Evolutionary conservation across 148 eudicot genomes (phyloP), one percentile per base, ranked within the genome.

Genomic region (Mesembryanthemum crystallinum): DNA sequence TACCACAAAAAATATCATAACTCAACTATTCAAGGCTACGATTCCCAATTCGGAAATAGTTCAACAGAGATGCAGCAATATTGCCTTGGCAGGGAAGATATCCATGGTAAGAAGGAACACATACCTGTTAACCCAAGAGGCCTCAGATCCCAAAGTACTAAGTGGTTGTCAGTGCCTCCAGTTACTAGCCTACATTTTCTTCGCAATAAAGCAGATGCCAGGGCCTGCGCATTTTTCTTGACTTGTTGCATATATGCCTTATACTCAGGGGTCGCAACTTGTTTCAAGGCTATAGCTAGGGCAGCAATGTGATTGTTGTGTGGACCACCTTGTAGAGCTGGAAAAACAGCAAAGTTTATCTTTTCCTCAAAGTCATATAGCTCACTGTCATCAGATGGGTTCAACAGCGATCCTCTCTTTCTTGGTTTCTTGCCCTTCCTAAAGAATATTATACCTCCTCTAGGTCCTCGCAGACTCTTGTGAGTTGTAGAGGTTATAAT

Each of bases 131-230:
- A 69, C 59, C 96, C 94, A 83, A 89, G 80, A 62, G 89, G 86
- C 70, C 99, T 90, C 65, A 95, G 83, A 87, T 95, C 99, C 99
- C 97, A 92, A 57, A 95, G 90, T 73, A 95, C 65, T 86, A 95
- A 28, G 91, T 95, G 99, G 76, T 88, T 95, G 86, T 95, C 99
- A 4, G 96, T 92, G 82, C 99, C 99, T n/a, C 97, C 99, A n/a
- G 99, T 92, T 17, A 95, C 85, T 78, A 95, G 79, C 83, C 77
- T 88, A 81, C 92, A 92, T 68, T 87, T 86, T 83, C 89, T 90
- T 76, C 83, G 87, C 71, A 82, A 47, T 52, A 95, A 85, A 65
- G 94, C 89, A 21, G 87, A 70, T 33, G 96, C 97, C 63, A 95
- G 72, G 29, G 92, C 91, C 69, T 89, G 90, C 57, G 98, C 94